Conservation (phyloP, 345 rosid genomes). For the Ricinus communis region DNA sequence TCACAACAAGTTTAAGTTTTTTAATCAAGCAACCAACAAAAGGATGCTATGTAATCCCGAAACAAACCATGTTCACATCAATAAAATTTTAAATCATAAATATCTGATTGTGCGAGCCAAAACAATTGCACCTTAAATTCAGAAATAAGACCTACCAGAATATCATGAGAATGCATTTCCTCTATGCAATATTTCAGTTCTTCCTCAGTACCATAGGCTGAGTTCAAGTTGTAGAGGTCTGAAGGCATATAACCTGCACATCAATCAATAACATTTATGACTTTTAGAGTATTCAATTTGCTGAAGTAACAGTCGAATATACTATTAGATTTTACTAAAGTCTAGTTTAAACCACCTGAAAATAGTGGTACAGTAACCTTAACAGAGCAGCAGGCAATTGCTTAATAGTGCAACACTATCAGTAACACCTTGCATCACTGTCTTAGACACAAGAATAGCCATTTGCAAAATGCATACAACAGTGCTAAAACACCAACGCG, state of each 20-base stretch:
- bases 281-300: neutral
- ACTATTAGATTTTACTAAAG: neutral
- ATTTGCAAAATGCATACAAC: neutral
- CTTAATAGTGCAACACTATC: too few relatives aligned
- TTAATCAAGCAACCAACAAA: neutral
- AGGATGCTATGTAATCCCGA: neutral
- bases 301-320: neutral
- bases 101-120: neutral
- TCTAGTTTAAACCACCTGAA: neutral
- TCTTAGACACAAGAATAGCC: slow-evolving; percentile 6
- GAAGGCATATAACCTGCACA: slow-evolving; percentile 56
- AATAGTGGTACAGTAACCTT: neutral
- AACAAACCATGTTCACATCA: neutral
- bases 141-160: slow-evolving; percentile 35
- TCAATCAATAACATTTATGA: neutral
- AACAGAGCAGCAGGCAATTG: neutral
- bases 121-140: neutral
- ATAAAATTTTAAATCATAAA: neutral
- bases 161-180: slow-evolving; percentile 48
- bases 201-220: slow-evolving; percentile 46
- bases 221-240: slow-evolving; percentile 57
- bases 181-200: slow-evolving; percentile 46
- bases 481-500: neutral
- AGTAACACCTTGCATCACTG: too few relatives aligned
- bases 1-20: neutral